A percentile compares a stretch with the other conserved stretches of the same genome.
These are phyloP conservation scores for Lentinula boryana DNA, from an alignment of 768 basidiomycete species.

Conservation along the genomic window DNA sequence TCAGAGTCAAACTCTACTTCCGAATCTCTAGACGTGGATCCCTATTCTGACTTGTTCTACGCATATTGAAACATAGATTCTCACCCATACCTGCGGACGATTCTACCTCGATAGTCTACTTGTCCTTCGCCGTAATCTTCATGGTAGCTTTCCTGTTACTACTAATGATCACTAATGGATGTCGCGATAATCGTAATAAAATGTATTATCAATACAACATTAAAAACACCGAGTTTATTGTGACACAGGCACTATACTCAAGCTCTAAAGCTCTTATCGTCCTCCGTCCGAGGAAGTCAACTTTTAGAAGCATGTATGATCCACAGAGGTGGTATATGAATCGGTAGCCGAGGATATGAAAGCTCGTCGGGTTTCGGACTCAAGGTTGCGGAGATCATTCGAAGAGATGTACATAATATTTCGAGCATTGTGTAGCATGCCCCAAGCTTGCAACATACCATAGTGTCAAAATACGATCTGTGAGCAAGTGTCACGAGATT, in stretches of 20 bases:
- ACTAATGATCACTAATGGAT: background rate
- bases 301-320: constrained; percentile 1
- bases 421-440: background rate
- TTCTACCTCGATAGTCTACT: background rate
- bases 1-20: constrained; percentile 8
- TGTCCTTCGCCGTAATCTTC: background rate
- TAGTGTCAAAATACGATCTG: background rate
- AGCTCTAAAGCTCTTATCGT: background rate
- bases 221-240: background rate
- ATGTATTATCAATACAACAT: background rate
- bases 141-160: background rate
- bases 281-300: background rate
- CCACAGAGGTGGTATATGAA: background rate
- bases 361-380: constrained; percentile 6
- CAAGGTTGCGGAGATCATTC: background rate
- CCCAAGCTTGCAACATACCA: background rate
- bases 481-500: background rate
- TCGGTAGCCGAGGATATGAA: background rate
- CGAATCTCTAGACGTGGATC: background rate
- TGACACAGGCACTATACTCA: background rate
- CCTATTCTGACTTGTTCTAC: constrained; percentile 8
- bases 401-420: background rate
- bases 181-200: background rate
- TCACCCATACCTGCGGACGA: background rate
- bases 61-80: constrained; percentile 5